Base-by-base conservation (phyloP, 106 monocot species). In the Gastrodia elata region DNA sequence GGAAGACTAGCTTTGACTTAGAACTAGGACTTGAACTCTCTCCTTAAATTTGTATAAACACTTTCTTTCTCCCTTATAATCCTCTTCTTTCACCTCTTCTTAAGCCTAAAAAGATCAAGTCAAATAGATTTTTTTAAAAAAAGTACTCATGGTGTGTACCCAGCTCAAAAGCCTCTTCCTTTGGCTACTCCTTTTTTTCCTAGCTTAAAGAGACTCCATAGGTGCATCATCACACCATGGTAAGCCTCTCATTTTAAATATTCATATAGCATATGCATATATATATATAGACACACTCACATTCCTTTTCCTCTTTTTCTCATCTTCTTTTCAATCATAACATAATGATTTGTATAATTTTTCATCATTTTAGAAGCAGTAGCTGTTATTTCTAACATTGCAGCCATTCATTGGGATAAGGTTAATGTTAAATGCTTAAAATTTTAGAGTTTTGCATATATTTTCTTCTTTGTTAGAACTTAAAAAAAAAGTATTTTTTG, bases 1-100 rank as follows among this genome's bases (percentile, higher is more conserved):
- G 52, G 52, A 52, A 52, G 52, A 52, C 52, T 22, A 52, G 52
- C 52, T 52, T 52, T 52, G 52, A 52, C 52, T 52, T 52, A n/a
- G n/a, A n/a, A 22, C n/a, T 52, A 22, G 22, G 1, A 5, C 5
- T 52, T 52, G 52, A 52, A 52, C 6, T 52, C 20, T 22, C 20
- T 52, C 52, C 20, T 7, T 52, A 22, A 52, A 3, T 52, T 52
- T 22, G 22, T 52, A 52, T 52, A 52, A 52, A 52, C 20, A 18
- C 52, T 52, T 22, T 52, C 22, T 9, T 52, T 7, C 52, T 4
- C 24, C 7, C 20, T 44, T 14, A 52, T 22, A 6, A 6, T n/a
- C 52, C 52, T 22, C 22, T 7, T 3, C 20, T 22, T 22, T 52
- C 52, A 22, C 22, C n/a, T 52, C 13, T 46, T 46, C 46, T 14